Conservation (phyloP, 352 stramenopile genomes). For the Globisporangium recalcitrans region DNA sequence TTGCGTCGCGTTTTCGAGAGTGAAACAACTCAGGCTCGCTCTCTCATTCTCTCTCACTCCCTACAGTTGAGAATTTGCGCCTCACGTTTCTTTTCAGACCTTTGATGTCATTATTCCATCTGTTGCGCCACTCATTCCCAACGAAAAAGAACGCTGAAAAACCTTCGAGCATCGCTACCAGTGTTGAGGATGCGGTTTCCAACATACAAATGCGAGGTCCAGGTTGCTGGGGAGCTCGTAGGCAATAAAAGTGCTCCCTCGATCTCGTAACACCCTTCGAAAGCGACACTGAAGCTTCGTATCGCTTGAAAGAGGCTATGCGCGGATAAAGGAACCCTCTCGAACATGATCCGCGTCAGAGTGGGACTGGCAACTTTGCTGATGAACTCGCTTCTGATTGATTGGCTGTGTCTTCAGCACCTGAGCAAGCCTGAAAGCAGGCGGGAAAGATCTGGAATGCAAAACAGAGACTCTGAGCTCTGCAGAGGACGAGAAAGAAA, state of each 20-base stretch:
- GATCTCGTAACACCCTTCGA: too few relatives aligned
- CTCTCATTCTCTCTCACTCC: neutral
- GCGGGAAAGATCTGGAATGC: conserved; percentile 6
- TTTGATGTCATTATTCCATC: conserved; percentile 6
- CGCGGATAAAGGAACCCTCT: neutral
- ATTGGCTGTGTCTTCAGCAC: neutral
- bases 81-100: conserved; percentile 10
- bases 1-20: conserved; percentile 16
- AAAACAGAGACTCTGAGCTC: too few relatives aligned
- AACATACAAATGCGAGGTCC: neutral
- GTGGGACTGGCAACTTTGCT: conserved; percentile 1
- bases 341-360: neutral
- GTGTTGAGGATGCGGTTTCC: neutral
- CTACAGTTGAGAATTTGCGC: conserved; percentile 16
- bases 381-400: neutral
- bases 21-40: conserved; percentile 11
- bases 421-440: neutral
- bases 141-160: neutral
- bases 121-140: conserved; percentile 15
- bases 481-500: conserved; percentile 8
- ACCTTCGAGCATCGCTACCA: neutral
- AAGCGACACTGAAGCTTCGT: neutral
- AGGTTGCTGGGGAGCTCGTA: neutral
- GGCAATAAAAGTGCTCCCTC: too few relatives aligned
- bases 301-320: conserved; percentile 1